Base-by-base conservation (phyloP, 2,329 filamentous ascomycete species). In the Teratosphaeria viscida region DNA sequence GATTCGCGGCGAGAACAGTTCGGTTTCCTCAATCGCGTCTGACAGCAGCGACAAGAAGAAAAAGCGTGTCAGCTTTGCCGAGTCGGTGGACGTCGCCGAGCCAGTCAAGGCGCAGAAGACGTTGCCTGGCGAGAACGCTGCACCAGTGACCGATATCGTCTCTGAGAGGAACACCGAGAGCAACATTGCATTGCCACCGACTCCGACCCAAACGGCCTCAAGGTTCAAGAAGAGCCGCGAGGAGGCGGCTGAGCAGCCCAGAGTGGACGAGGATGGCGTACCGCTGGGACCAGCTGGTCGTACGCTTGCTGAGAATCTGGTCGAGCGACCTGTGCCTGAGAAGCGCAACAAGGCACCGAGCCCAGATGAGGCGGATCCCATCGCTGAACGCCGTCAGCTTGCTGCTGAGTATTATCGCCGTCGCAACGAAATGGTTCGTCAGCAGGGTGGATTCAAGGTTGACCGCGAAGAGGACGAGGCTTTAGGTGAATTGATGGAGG, bases 41-140 rank as follows among this genome's bases (percentile, higher is more conserved):
- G 43, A 49, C 19, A 60, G 59, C 35, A 61, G 63, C 53, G 72
- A 74, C 39, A 70, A 73, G 56, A 72, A 74, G 53, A 75, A 75
- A 66, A 95, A 94, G 75, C 86, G 83, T 16, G 91, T 96, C 29
- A 84, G 87, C n/a, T 96, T 96, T 73, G 86, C 90, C 2, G 77
- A 85, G 37, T 79, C 80, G 5, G 76, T 95, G 37, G 89, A 94
- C 66, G 85, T 95, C 63, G 86, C 88, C 34, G 77, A 75, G 54
- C 54, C 66, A 4, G 56, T 60, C 14, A 73, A 55, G 65, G 71
- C 39, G 67, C 73, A 54, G 64, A 65, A 65, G 55, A 67, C 68
- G 64, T 63, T 56, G 39, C 59, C 64, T 29, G 58, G 58, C 26
- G 65, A 67, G 56, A 65, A 64, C 19, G 64, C 60, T 7, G 52